phyloP scores from a whole-genome alignment of 2,329 filamentous ascomycete genomes.

The Penicillium sp. region DNA sequence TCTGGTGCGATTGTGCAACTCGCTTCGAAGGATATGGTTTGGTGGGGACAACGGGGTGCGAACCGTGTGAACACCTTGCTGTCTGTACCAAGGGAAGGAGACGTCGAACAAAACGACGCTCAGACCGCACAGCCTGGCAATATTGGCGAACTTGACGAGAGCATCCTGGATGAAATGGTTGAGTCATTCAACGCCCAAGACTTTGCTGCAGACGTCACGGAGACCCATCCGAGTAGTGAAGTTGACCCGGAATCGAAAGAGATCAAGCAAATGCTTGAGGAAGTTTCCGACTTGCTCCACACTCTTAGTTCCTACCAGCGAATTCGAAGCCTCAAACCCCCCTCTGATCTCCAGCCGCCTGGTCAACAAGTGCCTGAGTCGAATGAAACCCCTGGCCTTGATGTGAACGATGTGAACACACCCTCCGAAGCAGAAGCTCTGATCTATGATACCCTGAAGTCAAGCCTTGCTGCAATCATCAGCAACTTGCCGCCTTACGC shows the following conservation, averaged over 20 bases:
- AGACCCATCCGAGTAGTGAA: conserved; percentile 20
- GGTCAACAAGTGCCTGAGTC: conserved; percentile 31
- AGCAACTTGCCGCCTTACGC: conserved; percentile 77
- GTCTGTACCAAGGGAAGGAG: conserved; percentile 23
- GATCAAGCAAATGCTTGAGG: conserved; percentile 51
- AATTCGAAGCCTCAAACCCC: conserved; percentile 52
- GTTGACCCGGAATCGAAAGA: conserved; percentile 43
- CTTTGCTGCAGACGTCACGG: conserved; percentile 22
- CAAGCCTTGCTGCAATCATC: conserved; percentile 71
- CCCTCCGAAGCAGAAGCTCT: conserved; percentile 56
- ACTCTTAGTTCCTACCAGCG: conserved; percentile 62
- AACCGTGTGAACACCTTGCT: conserved; percentile 38
- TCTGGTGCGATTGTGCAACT: conserved; percentile 41
- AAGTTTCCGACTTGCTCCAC: conserved; percentile 60
- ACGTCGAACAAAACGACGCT: conserved; percentile 14
- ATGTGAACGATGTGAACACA: conserved; percentile 44
- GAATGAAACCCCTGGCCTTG: conserved; percentile 21
- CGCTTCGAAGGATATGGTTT: conserved; percentile 43
- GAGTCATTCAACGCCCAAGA: conserved; percentile 40
- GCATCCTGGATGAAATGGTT: conserved; percentile 41
- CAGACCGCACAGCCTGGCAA: conserved; percentile 25
- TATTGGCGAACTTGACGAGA: conserved; percentile 39
- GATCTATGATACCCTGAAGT: conserved; percentile 70
- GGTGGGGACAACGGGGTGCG: conserved; percentile 45
- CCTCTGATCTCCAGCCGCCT: conserved; percentile 5